These are phyloP conservation scores for Mollisia scopiformis DNA, from an alignment of 2,329 filamentous ascomycete genomes.

Conservation along the genomic window DNA sequence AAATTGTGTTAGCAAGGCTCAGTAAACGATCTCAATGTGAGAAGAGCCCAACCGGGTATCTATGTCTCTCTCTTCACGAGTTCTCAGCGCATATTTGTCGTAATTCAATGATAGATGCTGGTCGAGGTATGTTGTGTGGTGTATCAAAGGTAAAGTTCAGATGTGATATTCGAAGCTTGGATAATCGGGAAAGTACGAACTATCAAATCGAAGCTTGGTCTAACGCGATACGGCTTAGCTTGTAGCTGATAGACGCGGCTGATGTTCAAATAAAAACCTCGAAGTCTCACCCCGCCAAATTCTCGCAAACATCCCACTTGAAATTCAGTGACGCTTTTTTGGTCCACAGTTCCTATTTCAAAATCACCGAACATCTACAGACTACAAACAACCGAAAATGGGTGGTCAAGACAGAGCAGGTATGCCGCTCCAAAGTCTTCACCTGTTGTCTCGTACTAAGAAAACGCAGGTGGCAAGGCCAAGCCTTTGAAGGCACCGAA, in stretches of 20 bases:
- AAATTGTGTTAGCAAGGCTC: conserved; percentile 41
- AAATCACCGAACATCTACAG: conserved; percentile 6
- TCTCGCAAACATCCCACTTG: conserved; percentile 17
- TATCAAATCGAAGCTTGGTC: not conserved
- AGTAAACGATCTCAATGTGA: conserved; percentile 38
- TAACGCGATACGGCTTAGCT: conserved; percentile 5
- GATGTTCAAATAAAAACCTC: conserved; percentile 12
- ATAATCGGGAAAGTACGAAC: not conserved
- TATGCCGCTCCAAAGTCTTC: conserved; percentile 36
- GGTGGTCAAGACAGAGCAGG: conserved; percentile 70
- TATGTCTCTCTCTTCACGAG: conserved; percentile 35
- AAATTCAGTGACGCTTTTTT: not conserved
- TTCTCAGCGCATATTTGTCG: conserved; percentile 35
- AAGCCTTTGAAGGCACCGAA: conserved; percentile 89
- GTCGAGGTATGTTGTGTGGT: not conserved
- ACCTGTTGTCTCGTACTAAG: conserved; percentile 18
- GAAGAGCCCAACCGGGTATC: conserved; percentile 42
- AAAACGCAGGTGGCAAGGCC: conserved; percentile 70
- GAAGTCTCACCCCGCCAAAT: conserved; percentile 22
- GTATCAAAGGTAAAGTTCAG: not conserved
- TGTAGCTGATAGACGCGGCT: not conserved
- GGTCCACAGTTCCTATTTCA: not conserved
- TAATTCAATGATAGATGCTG: not conserved
- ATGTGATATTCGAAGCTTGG: not conserved
- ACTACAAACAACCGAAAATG: conserved; percentile 50